Base-by-base conservation (phyloP, 257 asterid species). In the Gentiana macrophylla region DNA sequence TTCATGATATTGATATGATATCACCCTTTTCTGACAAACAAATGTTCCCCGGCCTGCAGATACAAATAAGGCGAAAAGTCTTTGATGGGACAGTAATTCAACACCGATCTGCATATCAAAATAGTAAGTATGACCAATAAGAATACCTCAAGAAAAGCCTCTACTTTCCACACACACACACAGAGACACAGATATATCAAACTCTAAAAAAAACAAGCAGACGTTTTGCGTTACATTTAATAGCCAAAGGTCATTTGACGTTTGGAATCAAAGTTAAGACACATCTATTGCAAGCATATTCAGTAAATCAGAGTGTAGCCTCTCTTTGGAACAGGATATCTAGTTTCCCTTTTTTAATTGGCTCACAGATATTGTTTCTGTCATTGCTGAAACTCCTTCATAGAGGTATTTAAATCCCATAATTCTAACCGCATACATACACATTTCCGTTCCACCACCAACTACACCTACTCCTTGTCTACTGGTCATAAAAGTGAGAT, bases 391-490 rank as follows among this genome's bases (percentile, higher is more conserved):
- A 41, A 10, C 46, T 41, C 46, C 46, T 2, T 4, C 46, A 41
- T 1, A 41, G 8, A 10, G n/a, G 46, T 3, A 41, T 41, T 7
- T 41, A 5, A 41, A 41, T 41, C n/a, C 46, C 3, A 41, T 4
- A 7, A 2, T 41, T 41, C 1, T 41, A 41, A 4, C 4, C 5
- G 8, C 1, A 1, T 41, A 41, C n/a, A n/a, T n/a, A 41, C 8
- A 10, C 9, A 41, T 73, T 79, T 85, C 96, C 72, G 95, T 86
- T 77, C 98, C 98, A 61, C 96, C 98, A 60, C 85, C 80, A 66
- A n/a, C n/a, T n/a, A 91, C 96, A 49, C 95, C 96, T 43, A 84
- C 68, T 62, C 96, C 98, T 73, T 91, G 96, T 70, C 96, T 72
- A 62, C 96, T 86, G 46, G 95, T 91, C 96, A 87, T 86, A 70